Evolutionary conservation across 2,329 filamentous ascomycete species (phyloP).

Genomic region (Fusarium hainanense): DNA sequence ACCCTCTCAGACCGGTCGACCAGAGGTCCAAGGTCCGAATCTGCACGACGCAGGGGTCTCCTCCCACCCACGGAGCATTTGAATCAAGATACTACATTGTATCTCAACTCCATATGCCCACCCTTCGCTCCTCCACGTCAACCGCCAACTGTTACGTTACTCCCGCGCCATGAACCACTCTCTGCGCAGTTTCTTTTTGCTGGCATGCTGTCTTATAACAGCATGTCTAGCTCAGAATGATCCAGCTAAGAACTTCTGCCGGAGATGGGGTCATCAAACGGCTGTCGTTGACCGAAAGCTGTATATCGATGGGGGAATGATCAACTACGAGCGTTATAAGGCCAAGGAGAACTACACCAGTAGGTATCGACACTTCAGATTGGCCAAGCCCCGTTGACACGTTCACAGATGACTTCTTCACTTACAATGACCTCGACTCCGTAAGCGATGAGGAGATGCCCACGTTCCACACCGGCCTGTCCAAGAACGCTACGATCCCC

Average conservation of each 20-base stretch:
- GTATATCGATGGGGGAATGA: conserved; percentile 5
- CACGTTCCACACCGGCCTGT: not conserved
- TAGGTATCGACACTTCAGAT: not conserved
- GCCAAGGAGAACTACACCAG: not conserved
- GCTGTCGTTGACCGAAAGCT: conserved; percentile 8
- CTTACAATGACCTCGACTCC: conserved; percentile 1
- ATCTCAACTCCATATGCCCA: not conserved
- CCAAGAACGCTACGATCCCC: conserved; percentile 10
- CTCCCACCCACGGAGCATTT: not conserved
- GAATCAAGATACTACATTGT: not conserved
- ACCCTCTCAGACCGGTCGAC: not conserved
- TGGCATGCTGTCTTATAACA: not conserved
- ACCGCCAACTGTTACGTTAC: not conserved
- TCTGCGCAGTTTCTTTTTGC: not conserved
- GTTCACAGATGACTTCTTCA: not conserved
- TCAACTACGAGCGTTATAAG: conserved; percentile 3
- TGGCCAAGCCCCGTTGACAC: not conserved
- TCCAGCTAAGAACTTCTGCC: not conserved
- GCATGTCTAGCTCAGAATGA: not conserved
- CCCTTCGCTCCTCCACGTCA: not conserved
- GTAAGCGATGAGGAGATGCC: conserved; percentile 1
- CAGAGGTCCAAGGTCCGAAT: not conserved
- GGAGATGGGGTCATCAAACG: conserved; percentile 6
- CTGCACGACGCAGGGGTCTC: not conserved
- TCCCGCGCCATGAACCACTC: not conserved